phyloP scores from a whole-genome alignment of 495 filamentous ascomycete genomes.

The Penicillium alfredii region DNA sequence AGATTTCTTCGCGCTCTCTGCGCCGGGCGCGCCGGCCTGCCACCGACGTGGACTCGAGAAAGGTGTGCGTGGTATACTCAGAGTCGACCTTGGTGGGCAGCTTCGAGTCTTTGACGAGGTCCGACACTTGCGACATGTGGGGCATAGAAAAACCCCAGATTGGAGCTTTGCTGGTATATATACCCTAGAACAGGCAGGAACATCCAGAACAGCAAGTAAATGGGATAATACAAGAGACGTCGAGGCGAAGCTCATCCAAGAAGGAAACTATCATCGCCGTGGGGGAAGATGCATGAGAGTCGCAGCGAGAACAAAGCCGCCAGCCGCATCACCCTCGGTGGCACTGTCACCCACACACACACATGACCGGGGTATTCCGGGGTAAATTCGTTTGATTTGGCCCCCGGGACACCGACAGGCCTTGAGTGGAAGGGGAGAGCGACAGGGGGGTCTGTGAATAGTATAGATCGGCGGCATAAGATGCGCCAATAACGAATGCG shows the following conservation, averaged over 20 bases:
- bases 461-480: slow-evolving; percentile 7
- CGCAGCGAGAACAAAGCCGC: slow-evolving; percentile 1
- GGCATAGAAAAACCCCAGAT: background rate
- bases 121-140: slow-evolving; percentile 15
- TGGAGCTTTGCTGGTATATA: too few species aligned
- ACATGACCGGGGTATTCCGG: slow-evolving; percentile 1
- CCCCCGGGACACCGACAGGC: background rate
- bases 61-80: slow-evolving; percentile 12
- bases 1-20: slow-evolving; percentile 9
- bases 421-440: background rate
- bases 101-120: slow-evolving; percentile 16
- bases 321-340: too few species aligned
- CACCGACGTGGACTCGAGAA: slow-evolving; percentile 10
- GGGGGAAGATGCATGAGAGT: too few species aligned
- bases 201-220: too few species aligned
- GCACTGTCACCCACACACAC: background rate
- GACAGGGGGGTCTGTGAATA: slow-evolving; percentile 5
- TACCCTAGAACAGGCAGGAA: too few species aligned
- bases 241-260: too few species aligned
- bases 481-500: background rate
- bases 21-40: slow-evolving; percentile 3
- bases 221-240: slow-evolving; percentile 1
- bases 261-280: background rate
- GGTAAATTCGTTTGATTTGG: slow-evolving; percentile 4
- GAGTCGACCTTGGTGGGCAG: slow-evolving; percentile 10